Evolutionary conservation across 345 rosid species (phyloP).

Genomic region (Dipteronia sinensis): DNA sequence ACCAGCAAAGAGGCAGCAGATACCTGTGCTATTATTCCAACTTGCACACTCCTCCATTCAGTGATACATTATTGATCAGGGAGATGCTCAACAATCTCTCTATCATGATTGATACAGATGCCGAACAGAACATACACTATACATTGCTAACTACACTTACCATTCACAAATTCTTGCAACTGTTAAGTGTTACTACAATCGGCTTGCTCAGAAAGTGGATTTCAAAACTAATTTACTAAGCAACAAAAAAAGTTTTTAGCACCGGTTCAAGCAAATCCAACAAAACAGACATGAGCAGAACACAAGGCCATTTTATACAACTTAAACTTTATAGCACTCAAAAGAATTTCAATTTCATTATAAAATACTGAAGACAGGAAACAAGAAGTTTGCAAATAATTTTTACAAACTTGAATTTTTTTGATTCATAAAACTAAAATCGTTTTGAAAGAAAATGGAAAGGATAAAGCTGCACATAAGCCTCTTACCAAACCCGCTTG

Average conservation of each 20-base stretch:
- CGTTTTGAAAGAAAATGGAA: conserved; percentile 23
- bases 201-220: conserved; percentile 5
- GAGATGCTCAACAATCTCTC: conserved; percentile 26
- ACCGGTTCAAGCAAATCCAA: conserved; percentile 14
- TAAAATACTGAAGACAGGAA: neutral
- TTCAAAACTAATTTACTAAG: conserved; percentile 8
- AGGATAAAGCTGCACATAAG: conserved; percentile 33
- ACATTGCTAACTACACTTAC: conserved; percentile 25
- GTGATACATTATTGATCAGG: conserved; percentile 26
- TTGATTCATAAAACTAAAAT: conserved; percentile 14
- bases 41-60: conserved; percentile 41
- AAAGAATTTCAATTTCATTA: conserved; percentile 1
- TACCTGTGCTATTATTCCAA: conserved; percentile 52
- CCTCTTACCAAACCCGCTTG: conserved; percentile 85
- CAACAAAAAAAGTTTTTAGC: neutral
- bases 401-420: conserved; percentile 13
- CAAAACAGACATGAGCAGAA: conserved; percentile 16
- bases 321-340: neutral
- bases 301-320: conserved; percentile 4
- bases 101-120: conserved; percentile 14
- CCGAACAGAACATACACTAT: conserved; percentile 16
- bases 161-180: conserved; percentile 16
- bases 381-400: neutral
- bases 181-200: neutral
- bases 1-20: conserved; percentile 37